A percentile compares a stretch with the other conserved stretches of the same genome.
Conservation (phyloP, 1,284 basidiomycete genomes). For the Leccinum subrobustum region DNA sequence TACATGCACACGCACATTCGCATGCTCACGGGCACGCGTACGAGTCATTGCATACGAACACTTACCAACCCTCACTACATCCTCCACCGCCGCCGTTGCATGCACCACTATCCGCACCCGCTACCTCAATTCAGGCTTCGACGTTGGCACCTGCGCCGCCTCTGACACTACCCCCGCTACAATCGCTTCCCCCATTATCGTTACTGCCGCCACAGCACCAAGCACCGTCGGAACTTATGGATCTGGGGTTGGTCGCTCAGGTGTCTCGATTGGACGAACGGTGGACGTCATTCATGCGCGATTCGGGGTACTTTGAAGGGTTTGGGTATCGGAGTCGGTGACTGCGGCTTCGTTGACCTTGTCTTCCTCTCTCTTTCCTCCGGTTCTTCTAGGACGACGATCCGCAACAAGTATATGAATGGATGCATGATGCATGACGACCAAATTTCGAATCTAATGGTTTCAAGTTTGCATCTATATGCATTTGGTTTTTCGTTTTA, state of each 20-base stretch:
- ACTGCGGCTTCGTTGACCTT: not conserved
- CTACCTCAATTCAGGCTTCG: not conserved
- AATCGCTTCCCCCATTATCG: not conserved
- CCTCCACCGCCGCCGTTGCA: slow-evolving; percentile 3
- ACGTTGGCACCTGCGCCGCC: not conserved
- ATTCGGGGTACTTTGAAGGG: slow-evolving; percentile 44
- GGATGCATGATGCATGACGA: not conserved
- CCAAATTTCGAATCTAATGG: not conserved
- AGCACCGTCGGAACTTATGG: slow-evolving; percentile 42
- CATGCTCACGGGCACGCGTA: not conserved
- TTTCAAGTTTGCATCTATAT: not conserved
- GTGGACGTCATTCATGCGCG: slow-evolving; percentile 60
- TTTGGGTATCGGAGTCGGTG: slow-evolving; percentile 32
- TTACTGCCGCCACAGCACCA: slow-evolving; percentile 7
- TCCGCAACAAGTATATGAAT: not conserved
- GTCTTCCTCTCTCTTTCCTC: not conserved
- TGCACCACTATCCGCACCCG: slow-evolving; percentile 8
- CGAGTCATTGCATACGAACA: slow-evolving; percentile 10
- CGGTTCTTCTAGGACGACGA: not conserved
- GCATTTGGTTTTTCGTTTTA: not conserved
- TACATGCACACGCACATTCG: not conserved
- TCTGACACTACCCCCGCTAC: not conserved
- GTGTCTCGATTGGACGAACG: slow-evolving; percentile 55
- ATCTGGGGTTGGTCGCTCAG: slow-evolving; percentile 51
- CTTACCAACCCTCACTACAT: slow-evolving; percentile 5